Evolutionary conservation across 1,284 basidiomycete genomes (phyloP).

Genomic region (Melampsora americana): DNA sequence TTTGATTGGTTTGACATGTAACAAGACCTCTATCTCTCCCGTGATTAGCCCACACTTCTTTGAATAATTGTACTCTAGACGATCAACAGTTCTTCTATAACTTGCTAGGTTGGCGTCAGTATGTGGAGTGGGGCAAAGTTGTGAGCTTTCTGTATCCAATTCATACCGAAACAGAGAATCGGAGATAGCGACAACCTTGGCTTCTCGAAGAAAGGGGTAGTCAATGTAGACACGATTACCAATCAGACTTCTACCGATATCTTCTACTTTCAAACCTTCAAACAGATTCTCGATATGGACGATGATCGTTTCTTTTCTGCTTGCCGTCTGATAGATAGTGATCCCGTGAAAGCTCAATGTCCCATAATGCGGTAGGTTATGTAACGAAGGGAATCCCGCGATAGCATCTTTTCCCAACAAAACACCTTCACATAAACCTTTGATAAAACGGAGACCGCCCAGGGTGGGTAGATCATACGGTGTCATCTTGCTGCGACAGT

Average conservation of each 20-base stretch:
- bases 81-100: conserved; percentile 75
- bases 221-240: conserved; percentile 74
- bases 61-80: conserved; percentile 78
- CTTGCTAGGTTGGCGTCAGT: conserved; percentile 59
- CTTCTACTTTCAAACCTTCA: conserved; percentile 62
- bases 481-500: conserved; percentile 74
- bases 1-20: conserved; percentile 50
- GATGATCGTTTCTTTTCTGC: conserved; percentile 85
- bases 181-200: conserved; percentile 77
- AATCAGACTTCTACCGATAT: conserved; percentile 71
- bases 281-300: conserved; percentile 73
- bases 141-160: conserved; percentile 61
- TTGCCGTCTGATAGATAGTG: conserved; percentile 88
- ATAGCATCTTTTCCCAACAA: conserved; percentile 64
- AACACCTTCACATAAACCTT: conserved; percentile 84
- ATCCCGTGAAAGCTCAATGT: conserved; percentile 79
- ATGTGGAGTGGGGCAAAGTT: conserved; percentile 70
- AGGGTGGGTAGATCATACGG: conserved; percentile 78
- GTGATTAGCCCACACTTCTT: conserved; percentile 84
- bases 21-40: conserved; percentile 57
- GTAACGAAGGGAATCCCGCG: conserved; percentile 61
- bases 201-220: conserved; percentile 96
- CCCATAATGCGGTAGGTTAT: conserved; percentile 78
- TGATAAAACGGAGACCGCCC: conserved; percentile 71
- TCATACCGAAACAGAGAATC: conserved; percentile 86